Base-by-base conservation (phyloP, 1,284 basidiomycete species). In the Ganoderma lucidum region DNA sequence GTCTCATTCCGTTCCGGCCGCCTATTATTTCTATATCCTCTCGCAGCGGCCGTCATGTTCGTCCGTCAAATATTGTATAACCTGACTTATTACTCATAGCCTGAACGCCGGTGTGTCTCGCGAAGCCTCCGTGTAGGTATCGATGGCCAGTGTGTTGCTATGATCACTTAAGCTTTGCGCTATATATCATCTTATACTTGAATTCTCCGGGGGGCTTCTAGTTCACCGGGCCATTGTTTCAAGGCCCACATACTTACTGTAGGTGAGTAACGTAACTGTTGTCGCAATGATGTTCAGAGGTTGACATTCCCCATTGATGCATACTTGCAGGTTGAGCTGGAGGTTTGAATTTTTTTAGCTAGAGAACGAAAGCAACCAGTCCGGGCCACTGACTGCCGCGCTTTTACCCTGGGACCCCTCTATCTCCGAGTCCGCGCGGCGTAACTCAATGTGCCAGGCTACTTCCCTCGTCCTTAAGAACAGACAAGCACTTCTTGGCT, bases 81-180 rank as follows among this genome's bases (percentile, higher is more conserved):
- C 68, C 66, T 70, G 71, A 68, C 67, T 70, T 72, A 72, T 68
- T 70, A 59, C 61, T 65, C 39, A 42, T 41, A 39, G n/a, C 59
- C 59, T 19, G 56, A 39, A 59, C 12, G 19, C 19, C 59, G 23
- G 37, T n/a, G 56, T 59, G 58, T n/a, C 12, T 23, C 45, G 48
- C 48, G 23, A n/a, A 17, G 53, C 0, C 2, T 32, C 14, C 28
- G 30, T 55, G 53, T 5, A 15, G 28, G 23, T 55, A 30, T 32
- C 28, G 28, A 55, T 23, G 23, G 23, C 23, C 3, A 23, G 51
- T 32, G 28, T 55, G 51, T 32, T 14, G 51, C 28, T 3, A 32
- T 19, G 10, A 30, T 12, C 19, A 30, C 51, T 15, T 14, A 41
- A 41, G 39, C 39, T 48, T 10, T 45, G 44, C 19, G 44, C 44